Evolutionary conservation across 2,329 filamentous ascomycete genomes (phyloP).

Genomic region (Fusarium concolor): DNA sequence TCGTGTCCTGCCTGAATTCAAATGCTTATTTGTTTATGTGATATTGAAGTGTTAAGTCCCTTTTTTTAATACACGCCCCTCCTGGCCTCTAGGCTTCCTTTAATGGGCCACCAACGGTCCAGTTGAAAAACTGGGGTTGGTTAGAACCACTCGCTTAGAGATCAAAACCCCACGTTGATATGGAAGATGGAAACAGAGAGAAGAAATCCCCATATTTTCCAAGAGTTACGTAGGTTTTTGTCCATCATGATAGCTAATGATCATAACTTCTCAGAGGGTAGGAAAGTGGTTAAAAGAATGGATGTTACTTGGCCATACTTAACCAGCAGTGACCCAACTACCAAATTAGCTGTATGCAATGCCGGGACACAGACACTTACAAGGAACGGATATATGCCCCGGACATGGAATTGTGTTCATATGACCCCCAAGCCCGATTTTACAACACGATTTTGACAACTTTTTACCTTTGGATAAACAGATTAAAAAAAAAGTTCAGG

Average conservation of each 20-base stretch:
- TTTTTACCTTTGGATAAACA: conserved; percentile 3
- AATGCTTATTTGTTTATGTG: conserved; percentile 4
- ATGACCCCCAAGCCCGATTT: conserved; percentile 31
- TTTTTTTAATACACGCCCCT: conserved; percentile 18
- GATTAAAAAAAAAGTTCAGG: not conserved
- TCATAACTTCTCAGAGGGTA: not conserved
- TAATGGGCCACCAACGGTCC: conserved; percentile 11
- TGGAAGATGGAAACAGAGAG: conserved; percentile 25
- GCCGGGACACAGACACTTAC: not conserved
- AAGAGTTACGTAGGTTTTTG: not conserved
- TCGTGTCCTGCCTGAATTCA: conserved; percentile 16
- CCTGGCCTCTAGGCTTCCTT: conserved; percentile 10
- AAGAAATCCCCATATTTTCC: conserved; percentile 10
- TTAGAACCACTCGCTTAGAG: not conserved
- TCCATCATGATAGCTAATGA: not conserved
- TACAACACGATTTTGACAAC: not conserved
- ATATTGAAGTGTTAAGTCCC: conserved; percentile 4
- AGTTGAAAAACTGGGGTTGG: conserved; percentile 24
- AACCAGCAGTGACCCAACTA: not conserved
- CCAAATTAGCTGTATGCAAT: conserved; percentile 6
- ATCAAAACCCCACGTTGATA: conserved; percentile 26
- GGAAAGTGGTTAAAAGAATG: not conserved
- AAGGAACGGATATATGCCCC: conserved; percentile 16
- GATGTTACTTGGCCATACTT: not conserved
- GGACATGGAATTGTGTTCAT: conserved; percentile 37